Evolutionary conservation across 495 filamentous ascomycete species (phyloP).

Genomic region (Talaromyces stipitatus): DNA sequence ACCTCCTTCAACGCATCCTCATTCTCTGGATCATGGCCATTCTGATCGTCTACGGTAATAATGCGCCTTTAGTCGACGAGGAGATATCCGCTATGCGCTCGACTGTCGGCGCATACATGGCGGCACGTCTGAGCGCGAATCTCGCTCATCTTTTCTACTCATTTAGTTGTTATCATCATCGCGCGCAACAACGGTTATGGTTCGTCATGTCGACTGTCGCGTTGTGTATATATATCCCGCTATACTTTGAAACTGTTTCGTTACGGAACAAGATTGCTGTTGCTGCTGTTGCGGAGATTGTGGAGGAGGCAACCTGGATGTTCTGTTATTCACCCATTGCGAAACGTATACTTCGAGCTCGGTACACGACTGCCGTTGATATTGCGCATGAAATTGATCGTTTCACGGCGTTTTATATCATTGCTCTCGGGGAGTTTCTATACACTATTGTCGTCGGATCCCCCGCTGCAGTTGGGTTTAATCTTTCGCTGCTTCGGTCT

Average conservation of each 20-base stretch:
- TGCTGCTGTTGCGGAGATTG: constrained; percentile 26
- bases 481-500: constrained; percentile 24
- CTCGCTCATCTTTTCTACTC: constrained; percentile 25
- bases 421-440: constrained; percentile 40
- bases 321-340: constrained; percentile 26
- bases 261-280: constrained; percentile 30
- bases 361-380: constrained; percentile 33
- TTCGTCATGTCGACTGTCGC: constrained; percentile 18
- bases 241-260: constrained; percentile 28
- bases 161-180: constrained; percentile 30
- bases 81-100: constrained; percentile 31
- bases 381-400: constrained; percentile 40
- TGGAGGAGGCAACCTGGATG: constrained; percentile 24
- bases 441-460: constrained; percentile 34
- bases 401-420: constrained; percentile 42
- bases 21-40: constrained; percentile 42
- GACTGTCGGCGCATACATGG: constrained; percentile 32
- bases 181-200: constrained; percentile 28
- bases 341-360: constrained; percentile 25
- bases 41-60: constrained; percentile 40
- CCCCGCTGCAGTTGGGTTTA: constrained; percentile 30
- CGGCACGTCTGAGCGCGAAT: constrained; percentile 20
- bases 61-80: constrained; percentile 33
- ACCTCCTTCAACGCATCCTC: constrained; percentile 35
- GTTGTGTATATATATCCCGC: constrained; percentile 30